phyloP scores from a whole-genome alignment of 768 basidiomycete genomes.

The Kwoniella newhampshirensis region DNA sequence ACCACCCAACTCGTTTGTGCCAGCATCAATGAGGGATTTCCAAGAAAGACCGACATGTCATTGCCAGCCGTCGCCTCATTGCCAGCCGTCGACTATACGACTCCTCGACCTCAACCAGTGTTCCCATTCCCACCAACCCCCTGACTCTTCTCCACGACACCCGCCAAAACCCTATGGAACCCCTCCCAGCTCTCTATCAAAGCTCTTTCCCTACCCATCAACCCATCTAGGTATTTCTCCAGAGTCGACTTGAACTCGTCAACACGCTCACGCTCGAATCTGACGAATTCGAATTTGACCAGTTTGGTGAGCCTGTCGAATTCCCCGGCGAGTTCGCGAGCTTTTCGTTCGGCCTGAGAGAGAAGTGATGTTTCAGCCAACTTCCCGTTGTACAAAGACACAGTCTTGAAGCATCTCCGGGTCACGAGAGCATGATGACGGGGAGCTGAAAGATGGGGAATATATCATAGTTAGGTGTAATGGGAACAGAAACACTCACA shows the following conservation, averaged over 20 bases:
- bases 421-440: too few species aligned
- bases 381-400: too few species aligned
- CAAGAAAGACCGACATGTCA: too few species aligned
- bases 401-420: too few species aligned
- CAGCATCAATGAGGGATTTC: too few species aligned
- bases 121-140: slow-evolving; percentile 2
- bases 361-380: too few species aligned
- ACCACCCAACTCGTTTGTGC: too few species aligned
- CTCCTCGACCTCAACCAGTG: neutral
- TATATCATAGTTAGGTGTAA: too few species aligned
- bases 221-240: slow-evolving; percentile 79
- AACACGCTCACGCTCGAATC: slow-evolving; percentile 90
- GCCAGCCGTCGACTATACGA: too few species aligned
- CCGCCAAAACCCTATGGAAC: slow-evolving; percentile 72
- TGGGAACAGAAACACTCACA: slow-evolving; percentile 60
- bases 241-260: slow-evolving; percentile 87
- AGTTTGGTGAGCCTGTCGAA: slow-evolving; percentile 85
- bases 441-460: too few species aligned
- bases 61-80: too few species aligned
- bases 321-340: slow-evolving; percentile 78
- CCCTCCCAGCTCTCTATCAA: slow-evolving; percentile 76
- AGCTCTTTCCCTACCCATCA: slow-evolving; percentile 83
- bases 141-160: slow-evolving; percentile 50
- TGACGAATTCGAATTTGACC: slow-evolving; percentile 80
- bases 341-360: slow-evolving; percentile 74